These are phyloP conservation scores for Nitzschia palea DNA, from an alignment of 108 stramenopile species.

Conservation along the genomic window DNA sequence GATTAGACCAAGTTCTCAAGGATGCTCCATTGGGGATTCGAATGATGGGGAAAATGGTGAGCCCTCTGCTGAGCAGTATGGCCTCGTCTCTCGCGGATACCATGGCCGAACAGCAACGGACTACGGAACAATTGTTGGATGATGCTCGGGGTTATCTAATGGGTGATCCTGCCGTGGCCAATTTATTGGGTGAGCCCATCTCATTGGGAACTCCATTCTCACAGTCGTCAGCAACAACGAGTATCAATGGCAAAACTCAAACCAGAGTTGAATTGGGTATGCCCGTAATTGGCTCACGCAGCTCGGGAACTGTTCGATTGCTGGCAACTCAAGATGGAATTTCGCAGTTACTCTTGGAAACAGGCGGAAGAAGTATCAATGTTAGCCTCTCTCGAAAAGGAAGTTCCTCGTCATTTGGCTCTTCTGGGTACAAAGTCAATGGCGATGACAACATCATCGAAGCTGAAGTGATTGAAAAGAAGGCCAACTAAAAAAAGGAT, in stretches of 20 bases:
- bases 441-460: slow-evolving; percentile 66
- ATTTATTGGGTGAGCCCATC: slow-evolving; percentile 60
- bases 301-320: slow-evolving; percentile 51
- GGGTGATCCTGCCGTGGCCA: slow-evolving; percentile 35
- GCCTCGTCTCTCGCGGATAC: slow-evolving; percentile 53
- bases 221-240: slow-evolving; percentile 50
- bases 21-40: slow-evolving; percentile 75
- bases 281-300: slow-evolving; percentile 48
- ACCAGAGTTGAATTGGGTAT: slow-evolving; percentile 52
- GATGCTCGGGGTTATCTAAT: slow-evolving; percentile 53
- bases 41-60: slow-evolving; percentile 61
- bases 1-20: slow-evolving; percentile 52
- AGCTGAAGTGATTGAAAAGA: slow-evolving; percentile 78
- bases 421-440: neutral
- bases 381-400: slow-evolving; percentile 31
- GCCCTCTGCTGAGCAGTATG: slow-evolving; percentile 49
- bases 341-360: slow-evolving; percentile 45
- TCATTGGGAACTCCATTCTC: slow-evolving; percentile 68
- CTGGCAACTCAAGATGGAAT: slow-evolving; percentile 56
- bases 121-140: slow-evolving; percentile 56
- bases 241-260: slow-evolving; percentile 61
- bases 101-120: slow-evolving; percentile 59
- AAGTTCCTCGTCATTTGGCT: neutral
- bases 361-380: slow-evolving; percentile 40
- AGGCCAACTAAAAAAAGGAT: slow-evolving; percentile 30